These are phyloP conservation scores for Pterothamnion heteromorphum DNA, from an alignment of 31 red algal genomes.

Conservation along the genomic window DNA sequence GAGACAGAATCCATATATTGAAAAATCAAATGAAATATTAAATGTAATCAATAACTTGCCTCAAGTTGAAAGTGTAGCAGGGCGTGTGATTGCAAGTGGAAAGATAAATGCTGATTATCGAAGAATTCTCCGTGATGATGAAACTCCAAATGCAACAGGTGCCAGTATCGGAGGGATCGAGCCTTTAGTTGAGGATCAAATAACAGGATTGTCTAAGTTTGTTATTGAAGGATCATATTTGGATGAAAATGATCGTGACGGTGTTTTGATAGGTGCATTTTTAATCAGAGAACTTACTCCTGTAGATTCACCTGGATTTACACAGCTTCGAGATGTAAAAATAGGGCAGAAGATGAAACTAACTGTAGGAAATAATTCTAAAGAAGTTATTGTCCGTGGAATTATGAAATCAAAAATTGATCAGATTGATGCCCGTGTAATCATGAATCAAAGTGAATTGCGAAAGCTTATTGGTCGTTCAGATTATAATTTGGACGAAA, in stretches of 20 bases:
- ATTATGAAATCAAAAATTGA: background rate
- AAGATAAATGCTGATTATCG: background rate
- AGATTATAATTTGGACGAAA: background rate
- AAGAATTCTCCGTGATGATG: background rate
- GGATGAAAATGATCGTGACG: background rate
- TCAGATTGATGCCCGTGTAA: background rate
- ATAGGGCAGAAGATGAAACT: background rate
- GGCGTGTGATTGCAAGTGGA: background rate
- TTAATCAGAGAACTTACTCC: background rate
- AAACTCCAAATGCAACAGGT: background rate
- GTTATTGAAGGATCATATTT: constrained; percentile 8
- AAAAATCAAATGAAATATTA: background rate
- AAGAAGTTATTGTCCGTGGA: background rate
- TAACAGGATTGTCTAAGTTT: background rate
- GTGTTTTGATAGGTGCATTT: background rate
- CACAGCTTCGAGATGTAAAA: background rate
- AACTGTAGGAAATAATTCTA: background rate
- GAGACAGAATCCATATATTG: background rate
- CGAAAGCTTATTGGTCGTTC: background rate
- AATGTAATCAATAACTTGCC: background rate
- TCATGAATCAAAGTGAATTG: background rate
- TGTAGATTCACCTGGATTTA: background rate
- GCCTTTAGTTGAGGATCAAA: background rate
- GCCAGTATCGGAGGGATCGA: background rate
- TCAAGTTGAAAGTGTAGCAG: background rate